A percentile compares a stretch with the other conserved stretches of the same genome.
Evolutionary conservation across 2,329 filamentous ascomycete genomes (phyloP).

Genomic region (Paecilomyces variotii): DNA sequence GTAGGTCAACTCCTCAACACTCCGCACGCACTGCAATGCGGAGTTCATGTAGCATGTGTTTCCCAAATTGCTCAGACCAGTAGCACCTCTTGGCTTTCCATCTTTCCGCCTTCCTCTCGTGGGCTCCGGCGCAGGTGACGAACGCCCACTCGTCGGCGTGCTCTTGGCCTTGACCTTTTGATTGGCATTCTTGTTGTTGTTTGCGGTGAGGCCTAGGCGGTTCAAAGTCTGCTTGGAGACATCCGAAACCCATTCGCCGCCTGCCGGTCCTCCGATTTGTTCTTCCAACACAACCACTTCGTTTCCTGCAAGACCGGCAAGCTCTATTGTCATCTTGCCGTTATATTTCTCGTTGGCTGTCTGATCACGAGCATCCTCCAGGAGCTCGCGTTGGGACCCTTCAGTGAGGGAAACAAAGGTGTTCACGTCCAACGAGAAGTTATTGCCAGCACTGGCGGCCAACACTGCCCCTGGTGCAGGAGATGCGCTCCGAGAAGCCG

Average conservation of each 20-base stretch:
- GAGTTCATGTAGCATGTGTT: slow-evolving; percentile 99
- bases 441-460: slow-evolving; percentile 34
- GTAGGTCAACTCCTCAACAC: slow-evolving; percentile 84
- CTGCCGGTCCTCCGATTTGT: slow-evolving; percentile 47
- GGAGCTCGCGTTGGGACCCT: slow-evolving; percentile 55
- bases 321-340: slow-evolving; percentile 57
- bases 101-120: slow-evolving; percentile 63
- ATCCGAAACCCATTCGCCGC: slow-evolving; percentile 50
- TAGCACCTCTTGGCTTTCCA: slow-evolving; percentile 64
- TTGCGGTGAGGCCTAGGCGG: slow-evolving; percentile 44
- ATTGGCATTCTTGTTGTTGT: slow-evolving; percentile 24
- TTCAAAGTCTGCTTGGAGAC: slow-evolving; percentile 34
- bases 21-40: slow-evolving; percentile 86
- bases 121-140: slow-evolving; percentile 59
- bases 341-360: slow-evolving; percentile 72
- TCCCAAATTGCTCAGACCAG: slow-evolving; percentile 81
- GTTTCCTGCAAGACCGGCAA: slow-evolving; percentile 61
- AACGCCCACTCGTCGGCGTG: slow-evolving; percentile 50
- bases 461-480: slow-evolving; percentile 36
- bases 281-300: slow-evolving; percentile 81
- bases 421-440: slow-evolving; percentile 54
- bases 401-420: slow-evolving; percentile 56
- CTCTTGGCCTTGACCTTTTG: slow-evolving; percentile 33
- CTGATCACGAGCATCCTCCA: slow-evolving; percentile 58
- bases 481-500: slow-evolving; percentile 35